Evolutionary conservation across 495 filamentous ascomycete species (phyloP).

Genomic region (Achaetomiella virescens): DNA sequence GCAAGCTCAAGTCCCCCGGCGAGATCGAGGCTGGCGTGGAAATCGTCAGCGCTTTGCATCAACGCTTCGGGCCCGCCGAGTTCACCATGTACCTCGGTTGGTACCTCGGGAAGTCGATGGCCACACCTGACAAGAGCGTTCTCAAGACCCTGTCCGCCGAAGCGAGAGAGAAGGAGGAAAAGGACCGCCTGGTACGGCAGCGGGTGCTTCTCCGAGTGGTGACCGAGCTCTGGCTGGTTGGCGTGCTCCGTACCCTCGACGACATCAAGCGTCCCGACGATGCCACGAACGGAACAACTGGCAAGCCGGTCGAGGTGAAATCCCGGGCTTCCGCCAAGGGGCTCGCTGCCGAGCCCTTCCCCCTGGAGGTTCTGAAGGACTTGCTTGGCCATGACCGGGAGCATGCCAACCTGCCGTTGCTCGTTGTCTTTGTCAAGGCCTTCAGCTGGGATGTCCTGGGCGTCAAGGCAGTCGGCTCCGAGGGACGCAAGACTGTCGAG

Average conservation of each 20-base stretch:
- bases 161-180: conserved; percentile 88
- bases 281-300: conserved; percentile 51
- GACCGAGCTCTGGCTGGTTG: conserved; percentile 95
- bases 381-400: conserved; percentile 89
- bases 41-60: conserved; percentile 88
- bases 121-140: conserved; percentile 80
- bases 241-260: conserved; percentile 77
- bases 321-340: conserved; percentile 47
- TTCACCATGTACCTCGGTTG: conserved; percentile 91
- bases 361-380: conserved; percentile 93
- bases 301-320: conserved; percentile 50
- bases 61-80: conserved; percentile 85
- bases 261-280: conserved; percentile 86
- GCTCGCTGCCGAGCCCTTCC: conserved; percentile 73
- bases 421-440: conserved; percentile 90
- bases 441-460: conserved; percentile 96
- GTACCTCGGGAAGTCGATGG: conserved; percentile 85
- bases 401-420: conserved; percentile 81
- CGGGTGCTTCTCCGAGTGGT: conserved; percentile 80
- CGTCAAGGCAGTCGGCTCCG: conserved; percentile 57
- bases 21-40: conserved; percentile 91
- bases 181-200: conserved; percentile 82
- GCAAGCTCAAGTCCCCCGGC: conserved; percentile 78
- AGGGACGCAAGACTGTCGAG: conserved; percentile 76
- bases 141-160: conserved; percentile 75